These are phyloP conservation scores for Monosporozyma aerobia DNA, from an alignment of 805 yeast genomes.

Conservation along the genomic window DNA sequence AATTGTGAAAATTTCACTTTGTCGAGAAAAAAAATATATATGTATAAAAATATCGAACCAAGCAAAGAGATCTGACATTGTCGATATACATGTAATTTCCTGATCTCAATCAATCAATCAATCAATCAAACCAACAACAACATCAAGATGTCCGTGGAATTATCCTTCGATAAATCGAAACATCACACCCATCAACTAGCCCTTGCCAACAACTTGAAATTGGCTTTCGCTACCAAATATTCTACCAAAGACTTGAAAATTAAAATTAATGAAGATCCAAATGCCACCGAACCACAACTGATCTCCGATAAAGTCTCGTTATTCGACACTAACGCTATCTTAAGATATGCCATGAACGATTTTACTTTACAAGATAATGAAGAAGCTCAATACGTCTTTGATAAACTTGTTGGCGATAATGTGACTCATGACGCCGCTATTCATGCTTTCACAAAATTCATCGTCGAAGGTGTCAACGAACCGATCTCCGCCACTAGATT, in stretches of 20 bases:
- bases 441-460: conserved; percentile 4
- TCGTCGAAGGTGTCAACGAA: conserved; percentile 19
- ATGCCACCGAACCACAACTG: conserved; percentile 21
- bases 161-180: conserved; percentile 24
- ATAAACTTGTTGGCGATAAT: conserved; percentile 25
- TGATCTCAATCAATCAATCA: neutral
- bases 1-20: too few relatives aligned
- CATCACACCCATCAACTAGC: conserved; percentile 13
- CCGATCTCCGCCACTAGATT: conserved; percentile 42
- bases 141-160: neutral
- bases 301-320: conserved; percentile 28
- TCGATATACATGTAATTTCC: too few relatives aligned
- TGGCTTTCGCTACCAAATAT: conserved; percentile 25
- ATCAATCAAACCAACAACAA: too few relatives aligned
- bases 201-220: conserved; percentile 26
- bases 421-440: conserved; percentile 35
- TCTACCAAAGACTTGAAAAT: conserved; percentile 19
- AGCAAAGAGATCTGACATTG: too few relatives aligned
- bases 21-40: too few relatives aligned
- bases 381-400: conserved; percentile 19
- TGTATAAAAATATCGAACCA: too few relatives aligned
- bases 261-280: conserved; percentile 11
- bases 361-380: conserved; percentile 32
- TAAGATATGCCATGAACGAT: conserved; percentile 49
- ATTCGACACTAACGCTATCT: conserved; percentile 59